phyloP scores from a whole-genome alignment of 805 yeast genomes.

The Ogataea degrootiae region DNA sequence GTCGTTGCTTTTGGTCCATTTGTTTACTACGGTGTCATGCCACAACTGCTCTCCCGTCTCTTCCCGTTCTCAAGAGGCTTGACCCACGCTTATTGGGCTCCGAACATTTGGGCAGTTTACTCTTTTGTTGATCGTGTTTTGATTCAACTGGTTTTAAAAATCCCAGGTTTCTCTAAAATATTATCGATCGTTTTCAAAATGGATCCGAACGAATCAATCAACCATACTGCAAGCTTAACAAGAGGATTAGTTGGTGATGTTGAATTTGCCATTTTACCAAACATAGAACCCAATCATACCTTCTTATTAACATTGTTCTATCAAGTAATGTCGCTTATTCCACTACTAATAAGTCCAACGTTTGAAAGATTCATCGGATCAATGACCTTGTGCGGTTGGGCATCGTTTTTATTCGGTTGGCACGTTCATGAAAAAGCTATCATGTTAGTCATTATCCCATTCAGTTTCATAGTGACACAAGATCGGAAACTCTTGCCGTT shows the following conservation, averaged over 20 bases:
- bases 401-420: constrained; percentile 95
- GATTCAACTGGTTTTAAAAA: constrained; percentile 37
- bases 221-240: constrained; percentile 36
- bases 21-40: constrained; percentile 51
- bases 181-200: constrained; percentile 23
- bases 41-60: constrained; percentile 61
- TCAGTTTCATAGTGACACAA: constrained; percentile 65
- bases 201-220: constrained; percentile 4
- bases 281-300: constrained; percentile 71
- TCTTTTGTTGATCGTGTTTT: constrained; percentile 74
- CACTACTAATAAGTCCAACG: constrained; percentile 65
- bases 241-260: constrained; percentile 93
- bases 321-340: constrained; percentile 72
- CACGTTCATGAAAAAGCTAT: constrained; percentile 98
- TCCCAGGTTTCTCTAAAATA: constrained; percentile 42
- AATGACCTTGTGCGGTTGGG: constrained; percentile 82
- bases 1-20: constrained; percentile 77
- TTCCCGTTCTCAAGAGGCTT: constrained; percentile 94
- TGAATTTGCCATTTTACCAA: constrained; percentile 73
- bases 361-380: constrained; percentile 78
- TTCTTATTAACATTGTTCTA: constrained; percentile 79
- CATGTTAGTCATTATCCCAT: constrained; percentile 83
- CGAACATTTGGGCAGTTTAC: constrained; percentile 94
- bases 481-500: constrained; percentile 71
- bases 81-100: constrained; percentile 99